phyloP scores from a whole-genome alignment of 176 grass and related monocot species.

The Rhipidocladum racemiflorum region DNA sequence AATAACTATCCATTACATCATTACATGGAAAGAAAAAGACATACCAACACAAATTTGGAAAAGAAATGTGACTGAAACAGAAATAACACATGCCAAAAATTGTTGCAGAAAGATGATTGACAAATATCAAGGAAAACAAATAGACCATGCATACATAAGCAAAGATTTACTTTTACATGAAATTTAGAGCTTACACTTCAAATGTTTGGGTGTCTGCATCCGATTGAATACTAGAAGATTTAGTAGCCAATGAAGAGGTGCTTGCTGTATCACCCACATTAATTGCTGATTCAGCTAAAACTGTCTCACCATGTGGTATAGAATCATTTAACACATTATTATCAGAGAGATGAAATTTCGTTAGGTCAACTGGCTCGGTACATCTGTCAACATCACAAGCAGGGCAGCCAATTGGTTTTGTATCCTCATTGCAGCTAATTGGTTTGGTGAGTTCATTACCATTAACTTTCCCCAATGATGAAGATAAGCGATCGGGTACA shows the following conservation, averaged over 20 bases:
- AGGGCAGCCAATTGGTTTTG: conserved; percentile 27
- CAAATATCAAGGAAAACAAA: conserved; percentile 25
- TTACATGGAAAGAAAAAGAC: not conserved
- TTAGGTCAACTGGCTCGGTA: not conserved
- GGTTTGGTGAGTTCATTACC: conserved; percentile 26
- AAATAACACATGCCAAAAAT: not conserved
- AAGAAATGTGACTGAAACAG: conserved; percentile 5
- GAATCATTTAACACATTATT: conserved; percentile 12
- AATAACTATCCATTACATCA: not conserved
- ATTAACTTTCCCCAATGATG: conserved; percentile 46
- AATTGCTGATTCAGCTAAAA: conserved; percentile 22
- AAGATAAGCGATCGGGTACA: conserved; percentile 46
- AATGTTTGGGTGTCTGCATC: conserved; percentile 48
- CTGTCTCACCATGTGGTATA: conserved; percentile 18
- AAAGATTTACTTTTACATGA: conserved; percentile 26
- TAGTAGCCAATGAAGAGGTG: conserved; percentile 49
- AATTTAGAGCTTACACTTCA: conserved; percentile 62
- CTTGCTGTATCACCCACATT: conserved; percentile 48
- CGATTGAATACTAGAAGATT: conserved; percentile 52
- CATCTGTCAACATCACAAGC: conserved; percentile 14
- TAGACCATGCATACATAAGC: not conserved
- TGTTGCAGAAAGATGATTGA: not conserved
- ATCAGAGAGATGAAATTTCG: conserved; percentile 20
- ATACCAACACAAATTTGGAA: conserved; percentile 19
- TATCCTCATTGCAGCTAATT: conserved; percentile 27